phyloP scores from a whole-genome alignment of 208 protist species.

The Blastocrithidia nonstop region DNA sequence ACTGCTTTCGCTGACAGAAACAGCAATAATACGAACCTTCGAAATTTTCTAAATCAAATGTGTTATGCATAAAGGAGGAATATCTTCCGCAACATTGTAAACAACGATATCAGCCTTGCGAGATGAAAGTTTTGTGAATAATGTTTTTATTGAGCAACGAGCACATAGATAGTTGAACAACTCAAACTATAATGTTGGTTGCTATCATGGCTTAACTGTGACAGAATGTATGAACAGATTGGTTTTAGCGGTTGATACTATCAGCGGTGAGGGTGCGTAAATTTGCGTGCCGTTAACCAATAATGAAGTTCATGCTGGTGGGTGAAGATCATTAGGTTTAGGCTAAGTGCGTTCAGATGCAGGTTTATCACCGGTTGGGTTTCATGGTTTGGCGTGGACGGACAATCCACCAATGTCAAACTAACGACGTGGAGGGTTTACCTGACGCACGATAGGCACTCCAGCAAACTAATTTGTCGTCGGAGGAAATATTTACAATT shows the following conservation, averaged over 20 bases:
- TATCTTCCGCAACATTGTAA: conserved; percentile 28
- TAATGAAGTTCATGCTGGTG: conserved; percentile 5
- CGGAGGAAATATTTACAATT: no score
- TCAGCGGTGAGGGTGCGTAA: conserved; percentile 20
- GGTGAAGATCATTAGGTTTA: conserved; percentile 4
- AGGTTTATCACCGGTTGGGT: conserved; percentile 8
- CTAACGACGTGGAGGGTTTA: no score
- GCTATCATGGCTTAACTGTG: conserved; percentile 11
- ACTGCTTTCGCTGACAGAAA: conserved; percentile 17
- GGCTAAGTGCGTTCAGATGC: neutral
- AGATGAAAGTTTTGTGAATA: conserved; percentile 45
- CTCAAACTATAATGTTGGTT: conserved; percentile 20
- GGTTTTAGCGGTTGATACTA: conserved; percentile 11
- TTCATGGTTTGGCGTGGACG: conserved; percentile 18
- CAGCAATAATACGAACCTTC: conserved; percentile 21
- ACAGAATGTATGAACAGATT: conserved; percentile 39
- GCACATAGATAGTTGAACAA: conserved; percentile 42
- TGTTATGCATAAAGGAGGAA: conserved; percentile 44
- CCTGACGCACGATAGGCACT: no score
- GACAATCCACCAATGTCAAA: no score
- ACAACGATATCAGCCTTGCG: conserved; percentile 35
- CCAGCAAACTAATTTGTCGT: no score
- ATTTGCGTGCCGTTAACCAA: conserved; percentile 9
- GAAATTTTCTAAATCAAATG: conserved; percentile 56
- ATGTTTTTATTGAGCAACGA: conserved; percentile 26